phyloP scores from a whole-genome alignment of 106 monocot genomes.

The Acorus gramineus region DNA sequence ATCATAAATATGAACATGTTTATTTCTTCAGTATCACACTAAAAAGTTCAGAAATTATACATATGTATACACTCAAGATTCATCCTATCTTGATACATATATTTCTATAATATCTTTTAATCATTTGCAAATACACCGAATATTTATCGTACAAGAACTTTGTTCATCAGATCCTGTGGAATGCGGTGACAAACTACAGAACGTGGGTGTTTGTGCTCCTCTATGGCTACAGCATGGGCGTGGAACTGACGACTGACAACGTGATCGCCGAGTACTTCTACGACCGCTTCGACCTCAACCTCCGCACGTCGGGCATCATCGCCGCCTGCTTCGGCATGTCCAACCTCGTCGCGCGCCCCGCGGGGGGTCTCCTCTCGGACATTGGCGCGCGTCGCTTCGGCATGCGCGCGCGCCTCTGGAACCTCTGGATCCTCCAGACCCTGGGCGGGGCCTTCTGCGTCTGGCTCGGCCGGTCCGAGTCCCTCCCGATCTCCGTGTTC shows the following conservation, averaged over 20 bases:
- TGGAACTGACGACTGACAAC: slow-evolving; percentile 68
- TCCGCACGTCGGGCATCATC: slow-evolving; percentile 47
- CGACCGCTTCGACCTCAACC: slow-evolving; percentile 58
- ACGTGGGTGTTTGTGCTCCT: slow-evolving; percentile 50
- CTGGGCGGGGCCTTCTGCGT: slow-evolving; percentile 56
- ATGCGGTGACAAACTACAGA: slow-evolving; percentile 56
- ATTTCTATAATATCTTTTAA: too few species aligned
- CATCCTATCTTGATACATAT: too few species aligned
- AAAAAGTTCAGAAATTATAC: too few species aligned
- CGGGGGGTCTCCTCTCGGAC: slow-evolving; percentile 48
- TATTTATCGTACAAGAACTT: not conserved
- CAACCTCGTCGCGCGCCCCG: slow-evolving; percentile 49
- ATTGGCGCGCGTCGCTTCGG: slow-evolving; percentile 18
- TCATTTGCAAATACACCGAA: too few species aligned
- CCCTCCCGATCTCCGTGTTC: slow-evolving; percentile 32
- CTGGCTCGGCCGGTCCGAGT: slow-evolving; percentile 34
- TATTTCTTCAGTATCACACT: too few species aligned
- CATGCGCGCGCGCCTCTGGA: slow-evolving; percentile 61
- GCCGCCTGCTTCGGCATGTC: slow-evolving; percentile 71
- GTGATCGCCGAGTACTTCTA: slow-evolving; percentile 77
- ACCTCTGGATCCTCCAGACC: slow-evolving; percentile 53
- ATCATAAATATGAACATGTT: too few species aligned
- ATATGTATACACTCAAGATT: too few species aligned
- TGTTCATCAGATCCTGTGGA: slow-evolving; percentile 30
- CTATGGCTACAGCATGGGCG: slow-evolving; percentile 65